Evolutionary conservation across 2,329 filamentous ascomycete genomes (phyloP).

Genomic region (Apiospora sp.): DNA sequence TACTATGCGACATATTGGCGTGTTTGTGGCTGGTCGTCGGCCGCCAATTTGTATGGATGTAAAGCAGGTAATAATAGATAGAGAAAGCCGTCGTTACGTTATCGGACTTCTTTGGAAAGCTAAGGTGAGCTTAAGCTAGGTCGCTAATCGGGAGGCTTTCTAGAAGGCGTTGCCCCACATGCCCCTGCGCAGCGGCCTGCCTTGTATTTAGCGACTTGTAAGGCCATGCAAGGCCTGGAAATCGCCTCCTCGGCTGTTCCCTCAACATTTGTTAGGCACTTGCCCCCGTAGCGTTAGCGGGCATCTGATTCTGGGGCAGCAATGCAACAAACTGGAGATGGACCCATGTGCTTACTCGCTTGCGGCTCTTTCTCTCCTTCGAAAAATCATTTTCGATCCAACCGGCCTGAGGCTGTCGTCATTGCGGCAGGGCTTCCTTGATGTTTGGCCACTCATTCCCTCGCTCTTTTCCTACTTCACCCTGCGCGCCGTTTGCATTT

Average conservation of each 20-base stretch:
- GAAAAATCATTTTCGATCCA: conserved; percentile 5
- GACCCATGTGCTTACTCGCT: not conserved
- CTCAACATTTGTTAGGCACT: conserved; percentile 9
- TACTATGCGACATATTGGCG: conserved; percentile 55
- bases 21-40: not conserved
- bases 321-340: conserved; percentile 7
- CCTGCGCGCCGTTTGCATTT: not conserved
- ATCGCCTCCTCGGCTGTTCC: conserved; percentile 1
- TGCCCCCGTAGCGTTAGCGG: conserved; percentile 5
- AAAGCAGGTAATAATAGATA: not conserved
- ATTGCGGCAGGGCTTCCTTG: not conserved
- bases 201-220: not conserved
- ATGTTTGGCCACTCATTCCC: not conserved
- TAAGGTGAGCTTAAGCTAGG: not conserved
- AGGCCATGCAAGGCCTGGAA: not conserved
- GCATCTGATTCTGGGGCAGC: conserved; percentile 5
- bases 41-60: not conserved
- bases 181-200: not conserved
- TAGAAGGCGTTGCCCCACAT: not conserved
- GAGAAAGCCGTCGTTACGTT: not conserved
- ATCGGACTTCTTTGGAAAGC: not conserved
- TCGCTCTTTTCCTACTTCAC: conserved; percentile 12
- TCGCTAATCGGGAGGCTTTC: not conserved
- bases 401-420: conserved; percentile 1
- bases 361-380: conserved; percentile 7